Base-by-base conservation (phyloP, 1,284 basidiomycete genomes). In the Leccinum ponderosum region DNA sequence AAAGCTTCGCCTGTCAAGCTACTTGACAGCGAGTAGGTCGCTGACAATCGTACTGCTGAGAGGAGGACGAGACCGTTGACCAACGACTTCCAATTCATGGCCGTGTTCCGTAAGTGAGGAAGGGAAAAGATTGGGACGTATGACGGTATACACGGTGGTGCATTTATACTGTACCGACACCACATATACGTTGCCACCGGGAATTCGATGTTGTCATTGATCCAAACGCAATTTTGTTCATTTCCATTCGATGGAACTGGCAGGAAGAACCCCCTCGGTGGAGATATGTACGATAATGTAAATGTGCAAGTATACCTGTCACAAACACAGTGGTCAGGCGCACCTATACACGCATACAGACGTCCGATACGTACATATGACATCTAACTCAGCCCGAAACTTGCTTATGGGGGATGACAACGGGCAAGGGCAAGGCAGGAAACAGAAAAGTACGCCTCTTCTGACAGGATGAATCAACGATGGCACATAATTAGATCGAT, bases 1-100 rank as follows among this genome's bases (percentile, higher is more conserved):
- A 68, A 68, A 11, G 4, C n/a, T 22, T 71, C 50, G 15, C 69
- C 67, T 3, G 48, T 44, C 47, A 70, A n/a, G 25, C 39, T 35
- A 37, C 52, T 62, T 9, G 69, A 62, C 1, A 14, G 51, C 4
- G 59, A 58, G 29, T 70, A 68, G 3, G 67, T 56, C 17, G 67
- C 48, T 1, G 58, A 70, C 14, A 33, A 51, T 3, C 22, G 67
- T 8, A 20, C 53, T 4, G 6, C 48, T 11, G 58, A 35, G 35
- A 68, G 58, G 53, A 69, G 51, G 53, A 50, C 1, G 17, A 68
- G 55, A 31, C n/a, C 3, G 31, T 29, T 5, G 3, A 37, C 31
- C 20, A 60, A 22, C 9, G 42, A 17, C 15, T 39, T 37, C 15
- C 37, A 14, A 29, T 37, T 4, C 64, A 69, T 68, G 44, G 25